Conservation (phyloP, 306 rosid genomes). For the Pyrus pyrifolia region DNA sequence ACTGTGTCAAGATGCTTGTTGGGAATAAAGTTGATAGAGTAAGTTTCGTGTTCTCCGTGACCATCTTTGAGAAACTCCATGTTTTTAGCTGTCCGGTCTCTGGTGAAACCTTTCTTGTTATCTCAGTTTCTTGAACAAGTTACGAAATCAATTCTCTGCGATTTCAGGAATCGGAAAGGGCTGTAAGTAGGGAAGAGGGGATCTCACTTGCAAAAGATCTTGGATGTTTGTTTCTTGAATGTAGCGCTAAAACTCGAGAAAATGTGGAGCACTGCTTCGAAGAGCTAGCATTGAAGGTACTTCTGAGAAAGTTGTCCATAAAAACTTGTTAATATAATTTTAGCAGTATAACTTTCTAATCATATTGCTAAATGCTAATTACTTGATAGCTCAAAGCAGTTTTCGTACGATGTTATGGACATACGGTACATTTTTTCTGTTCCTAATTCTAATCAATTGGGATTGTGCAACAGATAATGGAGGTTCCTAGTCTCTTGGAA, state of each 20-base stretch:
- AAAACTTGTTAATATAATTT: background rate
- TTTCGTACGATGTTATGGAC: background rate
- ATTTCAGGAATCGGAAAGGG: slow-evolving; percentile 77
- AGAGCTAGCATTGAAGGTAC: slow-evolving; percentile 86
- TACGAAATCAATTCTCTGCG: background rate
- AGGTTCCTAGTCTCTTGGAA: slow-evolving; percentile 81
- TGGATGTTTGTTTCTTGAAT: slow-evolving; percentile 79
- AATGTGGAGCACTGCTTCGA: slow-evolving; percentile 84
- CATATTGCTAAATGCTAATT: background rate
- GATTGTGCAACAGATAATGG: slow-evolving; percentile 61
- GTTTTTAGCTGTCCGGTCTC: background rate
- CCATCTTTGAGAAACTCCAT: background rate
- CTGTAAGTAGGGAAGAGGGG: slow-evolving; percentile 88
- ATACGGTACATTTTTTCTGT: background rate
- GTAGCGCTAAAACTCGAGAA: slow-evolving; percentile 93
- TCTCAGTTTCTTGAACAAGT: no score
- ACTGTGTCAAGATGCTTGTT: slow-evolving; percentile 83
- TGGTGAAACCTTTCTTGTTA: background rate
- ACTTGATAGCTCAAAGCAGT: background rate
- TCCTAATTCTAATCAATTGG: slow-evolving; percentile 14
- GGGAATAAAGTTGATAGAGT: slow-evolving; percentile 96
- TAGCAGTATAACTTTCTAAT: background rate
- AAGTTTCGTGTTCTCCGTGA: slow-evolving; percentile 27
- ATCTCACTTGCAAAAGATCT: slow-evolving; percentile 69
- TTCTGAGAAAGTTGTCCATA: background rate